These are phyloP conservation scores for Chaetomium strumarium DNA, from an alignment of 2,329 filamentous ascomycete species.

Conservation along the genomic window DNA sequence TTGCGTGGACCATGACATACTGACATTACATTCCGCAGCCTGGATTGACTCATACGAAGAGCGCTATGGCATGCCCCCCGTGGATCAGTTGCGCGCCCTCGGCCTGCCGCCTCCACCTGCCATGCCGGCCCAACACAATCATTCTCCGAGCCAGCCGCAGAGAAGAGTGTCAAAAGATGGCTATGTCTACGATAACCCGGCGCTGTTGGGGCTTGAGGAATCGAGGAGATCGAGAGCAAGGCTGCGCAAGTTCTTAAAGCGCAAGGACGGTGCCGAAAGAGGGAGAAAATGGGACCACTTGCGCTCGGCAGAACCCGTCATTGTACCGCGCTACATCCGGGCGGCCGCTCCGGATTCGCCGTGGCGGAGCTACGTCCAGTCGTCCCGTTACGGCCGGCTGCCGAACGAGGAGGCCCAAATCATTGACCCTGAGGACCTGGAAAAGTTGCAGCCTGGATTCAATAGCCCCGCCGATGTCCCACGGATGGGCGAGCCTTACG, in stretches of 20 bases:
- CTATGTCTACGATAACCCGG: slow-evolving; percentile 38
- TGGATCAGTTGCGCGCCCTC: slow-evolving; percentile 37
- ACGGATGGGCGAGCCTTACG: slow-evolving; percentile 24
- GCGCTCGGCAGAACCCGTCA: slow-evolving; percentile 53
- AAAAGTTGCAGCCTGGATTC: slow-evolving; percentile 42
- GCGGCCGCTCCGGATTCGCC: slow-evolving; percentile 38
- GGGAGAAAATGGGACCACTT: slow-evolving; percentile 56
- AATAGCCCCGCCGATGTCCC: slow-evolving; percentile 34
- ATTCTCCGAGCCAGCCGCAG: slow-evolving; percentile 34
- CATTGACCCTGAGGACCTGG: slow-evolving; percentile 40
- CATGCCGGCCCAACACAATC: slow-evolving; percentile 38
- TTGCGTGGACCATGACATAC: neutral
- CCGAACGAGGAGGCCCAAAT: slow-evolving; percentile 44
- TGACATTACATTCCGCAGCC: slow-evolving; percentile 29
- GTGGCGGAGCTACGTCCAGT: slow-evolving; percentile 50
- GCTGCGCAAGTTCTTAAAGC: slow-evolving; percentile 42
- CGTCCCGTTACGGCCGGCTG: slow-evolving; percentile 46
- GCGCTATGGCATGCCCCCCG: slow-evolving; percentile 33
- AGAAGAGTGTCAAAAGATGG: slow-evolving; percentile 45
- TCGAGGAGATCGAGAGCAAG: slow-evolving; percentile 27
- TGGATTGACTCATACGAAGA: slow-evolving; percentile 47
- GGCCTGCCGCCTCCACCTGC: slow-evolving; percentile 34
- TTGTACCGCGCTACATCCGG: slow-evolving; percentile 45
- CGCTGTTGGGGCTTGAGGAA: slow-evolving; percentile 31
- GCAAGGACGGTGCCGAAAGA: slow-evolving; percentile 41